Conservation (phyloP, 176 grass and related monocot genomes). For the sorghum (Sorghum bicolor) region DNA sequence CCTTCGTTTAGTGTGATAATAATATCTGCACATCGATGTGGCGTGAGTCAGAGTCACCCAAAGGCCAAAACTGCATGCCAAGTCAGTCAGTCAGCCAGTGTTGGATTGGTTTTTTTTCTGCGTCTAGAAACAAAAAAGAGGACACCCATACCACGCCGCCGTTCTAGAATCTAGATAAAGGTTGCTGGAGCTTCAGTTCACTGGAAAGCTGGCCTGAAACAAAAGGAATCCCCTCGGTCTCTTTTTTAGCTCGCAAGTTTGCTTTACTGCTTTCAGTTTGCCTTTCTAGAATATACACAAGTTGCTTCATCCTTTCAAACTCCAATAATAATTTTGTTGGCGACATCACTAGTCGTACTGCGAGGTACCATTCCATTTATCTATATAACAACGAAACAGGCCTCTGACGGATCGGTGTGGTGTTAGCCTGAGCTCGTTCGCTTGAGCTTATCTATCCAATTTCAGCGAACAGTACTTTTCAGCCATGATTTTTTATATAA, state of each 20-base stretch:
- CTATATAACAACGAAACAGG: background rate
- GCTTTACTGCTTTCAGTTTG: background rate
- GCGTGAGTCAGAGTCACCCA: background rate
- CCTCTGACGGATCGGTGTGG: background rate
- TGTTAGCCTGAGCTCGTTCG: no score
- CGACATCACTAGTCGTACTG: no score
- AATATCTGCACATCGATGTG: no score
- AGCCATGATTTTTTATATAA: no score
- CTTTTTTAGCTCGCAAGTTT: background rate
- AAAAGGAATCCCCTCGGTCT: background rate
- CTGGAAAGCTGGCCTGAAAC: background rate
- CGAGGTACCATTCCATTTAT: no score
- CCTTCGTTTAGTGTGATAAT: no score
- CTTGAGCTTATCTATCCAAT: no score
- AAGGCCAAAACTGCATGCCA: background rate
- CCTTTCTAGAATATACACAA: background rate
- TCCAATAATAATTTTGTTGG: background rate
- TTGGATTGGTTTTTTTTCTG: background rate
- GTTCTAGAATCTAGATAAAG: background rate
- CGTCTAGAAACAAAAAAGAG: background rate
- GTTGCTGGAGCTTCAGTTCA: background rate
- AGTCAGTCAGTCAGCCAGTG: background rate
- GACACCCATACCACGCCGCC: background rate
- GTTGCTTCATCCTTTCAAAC: slow-evolving; percentile 6
- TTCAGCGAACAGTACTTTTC: no score